phyloP scores from a whole-genome alignment of 306 rosid species.

The Acacia acuminata region DNA sequence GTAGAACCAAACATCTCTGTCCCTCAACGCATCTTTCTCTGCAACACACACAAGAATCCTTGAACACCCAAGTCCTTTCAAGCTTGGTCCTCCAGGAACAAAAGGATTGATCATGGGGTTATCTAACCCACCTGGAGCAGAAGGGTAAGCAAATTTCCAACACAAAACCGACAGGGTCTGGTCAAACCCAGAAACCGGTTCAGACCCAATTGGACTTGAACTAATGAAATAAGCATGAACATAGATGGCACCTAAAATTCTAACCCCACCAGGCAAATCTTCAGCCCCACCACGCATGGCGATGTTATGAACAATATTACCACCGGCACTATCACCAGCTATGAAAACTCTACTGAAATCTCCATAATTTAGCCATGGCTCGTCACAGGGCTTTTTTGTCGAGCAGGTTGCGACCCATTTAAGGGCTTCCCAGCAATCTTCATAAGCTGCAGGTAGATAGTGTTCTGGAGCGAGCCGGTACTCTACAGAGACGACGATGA shows the following conservation, averaged over 20 bases:
- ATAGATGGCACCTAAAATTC: constrained; percentile 33
- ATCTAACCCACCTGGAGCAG: constrained; percentile 37
- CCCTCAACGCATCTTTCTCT: constrained; percentile 23
- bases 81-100: constrained; percentile 32
- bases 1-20: constrained; percentile 40
- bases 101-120: constrained; percentile 38
- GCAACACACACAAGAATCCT: constrained; percentile 37
- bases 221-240: constrained; percentile 49
- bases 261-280: constrained; percentile 33
- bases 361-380: constrained; percentile 50
- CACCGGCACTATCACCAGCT: constrained; percentile 62
- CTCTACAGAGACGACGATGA: constrained; percentile 45
- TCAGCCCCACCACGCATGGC: constrained; percentile 42
- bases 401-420: constrained; percentile 37
- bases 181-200: constrained; percentile 21
- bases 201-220: constrained; percentile 34
- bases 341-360: constrained; percentile 31
- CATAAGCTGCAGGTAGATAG: constrained; percentile 38
- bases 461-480: constrained; percentile 48
- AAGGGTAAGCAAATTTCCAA: constrained; percentile 40
- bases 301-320: constrained; percentile 48
- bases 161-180: neutral
- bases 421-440: constrained; percentile 45
- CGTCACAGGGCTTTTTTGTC: neutral
- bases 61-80: constrained; percentile 43